These are phyloP conservation scores for Xylariaceae sp. DNA, from an alignment of 2,329 filamentous ascomycete species.

Conservation along the genomic window DNA sequence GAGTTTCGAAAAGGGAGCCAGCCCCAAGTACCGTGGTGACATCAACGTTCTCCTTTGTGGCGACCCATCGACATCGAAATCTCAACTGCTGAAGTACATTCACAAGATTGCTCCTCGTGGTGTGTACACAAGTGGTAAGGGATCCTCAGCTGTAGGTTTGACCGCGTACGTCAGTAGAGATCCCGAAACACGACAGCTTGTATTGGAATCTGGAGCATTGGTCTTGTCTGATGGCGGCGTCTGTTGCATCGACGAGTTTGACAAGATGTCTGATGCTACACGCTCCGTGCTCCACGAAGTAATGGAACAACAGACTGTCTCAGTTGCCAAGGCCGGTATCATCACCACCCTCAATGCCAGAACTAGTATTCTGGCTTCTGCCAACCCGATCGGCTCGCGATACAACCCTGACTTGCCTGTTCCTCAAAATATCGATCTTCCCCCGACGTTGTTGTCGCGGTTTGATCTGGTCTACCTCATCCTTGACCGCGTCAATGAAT, in stretches of 20 bases:
- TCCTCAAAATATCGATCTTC: constrained; percentile 95
- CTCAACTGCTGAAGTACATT: constrained; percentile 88
- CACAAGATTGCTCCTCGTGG: constrained; percentile 94
- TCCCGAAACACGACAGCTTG: constrained; percentile 73
- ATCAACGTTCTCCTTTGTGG: constrained; percentile 96
- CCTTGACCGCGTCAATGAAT: constrained; percentile 88
- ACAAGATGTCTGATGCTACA: constrained; percentile 79
- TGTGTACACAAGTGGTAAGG: constrained; percentile 78
- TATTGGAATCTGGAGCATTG: constrained; percentile 74
- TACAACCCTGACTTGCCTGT: constrained; percentile 96
- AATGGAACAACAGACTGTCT: constrained; percentile 85
- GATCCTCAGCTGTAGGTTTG: constrained; percentile 75
- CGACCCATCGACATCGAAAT: constrained; percentile 95
- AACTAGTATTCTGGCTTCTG: constrained; percentile 92
- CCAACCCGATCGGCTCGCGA: constrained; percentile 95
- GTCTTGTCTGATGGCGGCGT: constrained; percentile 78
- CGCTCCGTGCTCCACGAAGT: constrained; percentile 81
- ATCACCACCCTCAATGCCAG: constrained; percentile 94
- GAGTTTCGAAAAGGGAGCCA: constrained; percentile 92
- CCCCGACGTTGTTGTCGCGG: constrained; percentile 88
- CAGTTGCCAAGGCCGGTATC: constrained; percentile 86
- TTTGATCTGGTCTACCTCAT: constrained; percentile 98
- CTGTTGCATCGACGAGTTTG: constrained; percentile 81
- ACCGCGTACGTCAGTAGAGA: constrained; percentile 79
- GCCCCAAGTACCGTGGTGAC: constrained; percentile 91